Evolutionary conservation across 139 green algal species (phyloP).

Genomic region (Coelastrella sp.): DNA sequence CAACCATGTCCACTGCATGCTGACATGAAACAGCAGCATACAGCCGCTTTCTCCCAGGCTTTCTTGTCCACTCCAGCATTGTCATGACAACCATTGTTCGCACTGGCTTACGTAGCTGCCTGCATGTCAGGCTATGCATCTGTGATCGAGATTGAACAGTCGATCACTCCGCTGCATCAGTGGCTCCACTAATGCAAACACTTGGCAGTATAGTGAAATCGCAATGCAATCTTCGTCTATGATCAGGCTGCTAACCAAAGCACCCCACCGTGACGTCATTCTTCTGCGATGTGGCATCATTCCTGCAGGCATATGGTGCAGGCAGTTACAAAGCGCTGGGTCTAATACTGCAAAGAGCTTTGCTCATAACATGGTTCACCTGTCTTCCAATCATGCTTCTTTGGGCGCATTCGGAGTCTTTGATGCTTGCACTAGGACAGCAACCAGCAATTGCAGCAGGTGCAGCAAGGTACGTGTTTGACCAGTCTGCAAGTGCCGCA

Average conservation of each 20-base stretch:
- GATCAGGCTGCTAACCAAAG: too few relatives aligned
- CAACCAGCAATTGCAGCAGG: conserved; percentile 27
- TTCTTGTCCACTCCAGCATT: too few relatives aligned
- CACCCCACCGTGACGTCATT: background rate
- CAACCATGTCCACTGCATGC: background rate
- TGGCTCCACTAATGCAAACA: too few relatives aligned
- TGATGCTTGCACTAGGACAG: conserved; percentile 59
- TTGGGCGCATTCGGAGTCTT: conserved; percentile 60
- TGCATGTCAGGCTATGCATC: too few relatives aligned
- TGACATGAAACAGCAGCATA: background rate
- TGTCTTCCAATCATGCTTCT: conserved; percentile 61
- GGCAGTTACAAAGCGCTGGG: conserved; percentile 74
- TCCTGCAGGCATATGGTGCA: conserved; percentile 75
- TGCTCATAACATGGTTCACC: conserved; percentile 67
- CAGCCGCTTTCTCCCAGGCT: background rate
- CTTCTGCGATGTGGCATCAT: background rate
- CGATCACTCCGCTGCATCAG: too few relatives aligned
- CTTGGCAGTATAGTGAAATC: too few relatives aligned
- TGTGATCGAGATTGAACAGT: too few relatives aligned
- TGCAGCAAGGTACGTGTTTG: conserved; percentile 23
- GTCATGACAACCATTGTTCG: too few relatives aligned
- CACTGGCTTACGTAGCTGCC: too few relatives aligned
- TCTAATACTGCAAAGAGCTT: conserved; percentile 70
- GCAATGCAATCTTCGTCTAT: too few relatives aligned
- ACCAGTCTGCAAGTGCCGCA: background rate